Evolutionary conservation across 495 filamentous ascomycete genomes (phyloP), one percentile per base, ranked within the genome.

Genomic region (Penicillium bovifimosum): DNA sequence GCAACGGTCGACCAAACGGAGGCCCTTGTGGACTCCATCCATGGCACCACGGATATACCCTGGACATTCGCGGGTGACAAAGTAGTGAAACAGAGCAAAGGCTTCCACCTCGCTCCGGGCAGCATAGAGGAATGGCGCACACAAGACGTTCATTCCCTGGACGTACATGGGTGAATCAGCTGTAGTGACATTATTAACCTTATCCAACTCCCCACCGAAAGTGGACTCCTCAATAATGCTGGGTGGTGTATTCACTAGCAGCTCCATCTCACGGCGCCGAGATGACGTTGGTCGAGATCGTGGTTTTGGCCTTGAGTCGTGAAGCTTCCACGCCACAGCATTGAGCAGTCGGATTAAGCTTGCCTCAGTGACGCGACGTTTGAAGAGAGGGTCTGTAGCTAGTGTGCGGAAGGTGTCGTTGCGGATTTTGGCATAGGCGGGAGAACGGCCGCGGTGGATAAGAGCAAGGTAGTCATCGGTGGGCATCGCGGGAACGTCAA

Each of bases 131-230:
- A 99, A 96, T 0, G 93, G 95, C 8, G 93, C 93, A 32, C 89
- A 91, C n/a, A 98, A 81, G n/a, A 97, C 92, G 64, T 97, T 98
- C 93, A 98, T 97, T 51, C 93, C 93, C 65, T 99, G 93, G 5
- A 97, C 95, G 65, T 99, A 99, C 47, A 88, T 89, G 10, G 87
- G 87, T 11, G 84, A 79, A 52, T 87, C 84, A 13, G 71, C 73
- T 1, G 76, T 71, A 17, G 66, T 68, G 9, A 58, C 35, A 11
- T 41, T 56, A 6, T 34, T 40, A 10, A 14, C 20, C 13, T 52
- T 57, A 2, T 50, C 44, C 16, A 53, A 34, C 18, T 51, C 52
- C 16, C 55, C 33, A 4, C 51, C 41, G 24, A 41, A 24, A 16
- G 44, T 7, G 38, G 55, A 20, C 62, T 82, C 82, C 29, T 76